Percentiles rank a stretch among this genome's conserved stretches.
Evolutionary conservation across 2,329 filamentous ascomycete species (phyloP).

Genomic region (Ceratocystiopsis brevicomis): DNA sequence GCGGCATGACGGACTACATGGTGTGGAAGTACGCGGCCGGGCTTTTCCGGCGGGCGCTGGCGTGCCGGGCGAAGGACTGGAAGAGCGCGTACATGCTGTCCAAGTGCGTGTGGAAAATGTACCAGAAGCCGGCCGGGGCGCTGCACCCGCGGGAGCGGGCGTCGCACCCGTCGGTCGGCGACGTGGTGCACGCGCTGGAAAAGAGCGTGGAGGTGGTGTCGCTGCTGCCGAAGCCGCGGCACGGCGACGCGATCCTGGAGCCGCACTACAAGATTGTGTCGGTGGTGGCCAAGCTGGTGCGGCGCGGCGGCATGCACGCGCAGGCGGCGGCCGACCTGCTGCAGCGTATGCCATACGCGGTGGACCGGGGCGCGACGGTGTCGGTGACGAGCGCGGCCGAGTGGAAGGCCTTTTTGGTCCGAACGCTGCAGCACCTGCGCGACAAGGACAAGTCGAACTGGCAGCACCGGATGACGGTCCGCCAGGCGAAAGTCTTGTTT

Average conservation of each 20-base stretch:
- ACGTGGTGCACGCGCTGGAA: slow-evolving; percentile 30
- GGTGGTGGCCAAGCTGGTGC: slow-evolving; percentile 63
- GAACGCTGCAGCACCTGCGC: slow-evolving; percentile 29
- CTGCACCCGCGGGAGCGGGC: slow-evolving; percentile 25
- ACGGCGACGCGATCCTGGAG: slow-evolving; percentile 64
- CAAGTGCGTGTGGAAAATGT: slow-evolving; percentile 47
- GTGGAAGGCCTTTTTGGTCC: slow-evolving; percentile 36
- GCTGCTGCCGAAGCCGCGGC: slow-evolving; percentile 32
- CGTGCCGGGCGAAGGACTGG: slow-evolving; percentile 35
- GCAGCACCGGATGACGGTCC: slow-evolving; percentile 80
- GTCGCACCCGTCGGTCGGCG: slow-evolving; percentile 20
- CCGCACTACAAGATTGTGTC: slow-evolving; percentile 85
- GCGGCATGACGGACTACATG: slow-evolving; percentile 39
- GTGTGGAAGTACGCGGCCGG: slow-evolving; percentile 42
- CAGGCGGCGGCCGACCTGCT: slow-evolving; percentile 32
- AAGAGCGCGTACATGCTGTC: slow-evolving; percentile 42
- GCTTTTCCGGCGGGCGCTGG: slow-evolving; percentile 37
- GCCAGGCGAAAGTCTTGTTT: slow-evolving; percentile 42
- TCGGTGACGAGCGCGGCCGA: slow-evolving; percentile 40
- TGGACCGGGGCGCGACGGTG: slow-evolving; percentile 27
- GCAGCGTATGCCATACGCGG: slow-evolving; percentile 35
- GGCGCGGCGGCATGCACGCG: slow-evolving; percentile 26
- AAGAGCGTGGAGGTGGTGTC: slow-evolving; percentile 31
- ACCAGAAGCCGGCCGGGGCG: slow-evolving; percentile 26
- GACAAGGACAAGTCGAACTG: slow-evolving; percentile 82